Evolutionary conservation across 257 asterid genomes (phyloP).

Genomic region (Agastache rugosa): DNA sequence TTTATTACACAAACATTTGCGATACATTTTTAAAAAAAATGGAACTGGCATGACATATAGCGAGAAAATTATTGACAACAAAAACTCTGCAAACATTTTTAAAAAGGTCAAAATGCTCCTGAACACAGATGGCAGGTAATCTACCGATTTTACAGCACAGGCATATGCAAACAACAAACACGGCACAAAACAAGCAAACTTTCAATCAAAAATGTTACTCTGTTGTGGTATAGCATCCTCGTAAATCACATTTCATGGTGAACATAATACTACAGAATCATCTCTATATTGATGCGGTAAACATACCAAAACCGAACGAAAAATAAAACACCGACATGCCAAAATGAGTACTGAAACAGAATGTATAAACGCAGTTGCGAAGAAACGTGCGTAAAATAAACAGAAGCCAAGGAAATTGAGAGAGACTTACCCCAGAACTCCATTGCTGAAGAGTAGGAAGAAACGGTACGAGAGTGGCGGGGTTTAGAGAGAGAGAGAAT

Average conservation of each 20-base stretch:
- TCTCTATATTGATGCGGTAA: background rate
- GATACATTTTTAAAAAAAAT: background rate
- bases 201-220: background rate
- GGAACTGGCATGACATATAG: background rate
- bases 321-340: background rate
- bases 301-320: background rate
- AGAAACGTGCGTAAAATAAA: background rate
- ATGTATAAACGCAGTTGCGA: background rate
- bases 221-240: background rate
- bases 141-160: background rate
- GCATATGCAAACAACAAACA: background rate
- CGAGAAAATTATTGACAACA: background rate
- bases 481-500: conserved; percentile 29
- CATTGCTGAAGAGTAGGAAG: conserved; percentile 34
- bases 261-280: background rate
- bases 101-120: background rate
- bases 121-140: background rate
- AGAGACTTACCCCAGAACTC: conserved; percentile 49
- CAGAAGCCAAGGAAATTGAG: background rate
- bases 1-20: background rate
- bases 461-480: conserved; percentile 8
- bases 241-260: background rate
- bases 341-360: background rate
- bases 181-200: background rate
- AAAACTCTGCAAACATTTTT: background rate